phyloP scores from a whole-genome alignment of 352 stramenopile genomes.

The Aphanomyces euteiches region DNA sequence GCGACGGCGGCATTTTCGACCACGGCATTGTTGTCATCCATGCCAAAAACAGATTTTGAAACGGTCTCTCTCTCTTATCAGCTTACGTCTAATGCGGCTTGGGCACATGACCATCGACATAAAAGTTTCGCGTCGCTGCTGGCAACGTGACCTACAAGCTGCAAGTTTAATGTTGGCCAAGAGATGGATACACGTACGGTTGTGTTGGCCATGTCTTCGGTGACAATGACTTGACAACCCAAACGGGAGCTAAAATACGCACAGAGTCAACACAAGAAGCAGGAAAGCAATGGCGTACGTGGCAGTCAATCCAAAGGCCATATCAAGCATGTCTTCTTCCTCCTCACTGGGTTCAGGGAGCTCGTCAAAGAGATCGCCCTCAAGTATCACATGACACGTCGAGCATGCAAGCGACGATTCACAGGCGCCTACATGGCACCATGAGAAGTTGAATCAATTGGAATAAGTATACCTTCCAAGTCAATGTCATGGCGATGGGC shows the following conservation, averaged over 20 bases:
- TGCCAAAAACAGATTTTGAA: too few species aligned
- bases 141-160: slow-evolving; percentile 88
- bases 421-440: slow-evolving; percentile 71
- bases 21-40: too few species aligned
- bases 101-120: slow-evolving; percentile 97
- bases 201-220: slow-evolving; percentile 86
- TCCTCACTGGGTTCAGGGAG: slow-evolving; percentile 92
- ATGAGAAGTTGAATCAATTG: background rate
- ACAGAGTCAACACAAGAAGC: background rate
- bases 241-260: slow-evolving; percentile 65
- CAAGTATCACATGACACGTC: slow-evolving; percentile 98
- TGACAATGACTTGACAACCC: slow-evolving; percentile 88
- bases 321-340: slow-evolving; percentile 99
- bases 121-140: slow-evolving; percentile 97
- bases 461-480: slow-evolving; percentile 70
- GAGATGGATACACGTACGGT: slow-evolving; percentile 30
- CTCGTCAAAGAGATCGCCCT: slow-evolving; percentile 87
- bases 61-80: too few species aligned
- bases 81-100: slow-evolving; percentile 85
- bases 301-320: slow-evolving; percentile 97
- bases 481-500: slow-evolving; percentile 93
- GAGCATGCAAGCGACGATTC: slow-evolving; percentile 96
- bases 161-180: slow-evolving; percentile 30
- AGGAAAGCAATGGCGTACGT: slow-evolving; percentile 52
- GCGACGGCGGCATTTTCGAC: too few species aligned